Percentiles rank a stretch among this genome's conserved stretches.
Conservation (phyloP, 176 grass and related monocot genomes). For the Eremochloa ophiuroides region DNA sequence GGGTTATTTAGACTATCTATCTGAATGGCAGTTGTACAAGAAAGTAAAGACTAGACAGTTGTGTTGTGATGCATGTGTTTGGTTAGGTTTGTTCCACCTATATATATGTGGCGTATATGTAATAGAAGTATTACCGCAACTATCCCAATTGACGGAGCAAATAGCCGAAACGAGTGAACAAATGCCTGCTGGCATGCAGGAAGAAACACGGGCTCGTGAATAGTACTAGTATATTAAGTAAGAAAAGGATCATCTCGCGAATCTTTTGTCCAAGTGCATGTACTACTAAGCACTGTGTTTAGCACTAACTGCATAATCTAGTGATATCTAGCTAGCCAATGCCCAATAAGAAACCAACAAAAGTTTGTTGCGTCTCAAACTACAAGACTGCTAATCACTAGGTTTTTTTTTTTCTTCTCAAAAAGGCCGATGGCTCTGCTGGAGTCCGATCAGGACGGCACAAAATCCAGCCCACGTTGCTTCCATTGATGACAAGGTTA, state of each 20-base stretch:
- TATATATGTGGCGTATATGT: not conserved
- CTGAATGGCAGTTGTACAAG: not conserved
- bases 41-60: not conserved
- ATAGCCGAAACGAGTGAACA: not conserved
- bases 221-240: not conserved
- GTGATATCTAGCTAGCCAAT: not conserved
- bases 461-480: not conserved
- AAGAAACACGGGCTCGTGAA: not conserved
- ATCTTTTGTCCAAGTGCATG: not conserved
- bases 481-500: not conserved
- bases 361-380: not conserved
- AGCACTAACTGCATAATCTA: not conserved
- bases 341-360: not conserved
- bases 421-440: not conserved
- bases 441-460: not conserved
- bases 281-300: not conserved
- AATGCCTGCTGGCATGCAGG: not conserved
- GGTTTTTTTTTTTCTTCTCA: not conserved
- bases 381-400: not conserved
- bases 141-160: not conserved
- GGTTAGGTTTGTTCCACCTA: not conserved
- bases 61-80: not conserved
- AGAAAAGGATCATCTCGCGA: not conserved
- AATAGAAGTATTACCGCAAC: not conserved
- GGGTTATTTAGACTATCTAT: not conserved